Evolutionary conservation across 257 asterid species (phyloP).

Genomic region (Oldenlandia corymbosa): DNA sequence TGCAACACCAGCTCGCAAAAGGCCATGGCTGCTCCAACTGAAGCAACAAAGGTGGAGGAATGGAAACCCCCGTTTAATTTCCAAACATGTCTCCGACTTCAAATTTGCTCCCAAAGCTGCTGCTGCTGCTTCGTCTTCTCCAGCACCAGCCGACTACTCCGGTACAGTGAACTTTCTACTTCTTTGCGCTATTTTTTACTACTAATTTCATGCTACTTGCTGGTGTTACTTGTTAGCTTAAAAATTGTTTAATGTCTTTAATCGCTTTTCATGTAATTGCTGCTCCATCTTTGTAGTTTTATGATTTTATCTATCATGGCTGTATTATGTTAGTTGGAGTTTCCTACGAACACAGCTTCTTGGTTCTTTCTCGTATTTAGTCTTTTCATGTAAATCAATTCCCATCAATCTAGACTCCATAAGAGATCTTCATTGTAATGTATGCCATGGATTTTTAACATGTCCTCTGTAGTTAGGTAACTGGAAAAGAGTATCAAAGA

Average conservation of each 20-base stretch:
- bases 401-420: neutral
- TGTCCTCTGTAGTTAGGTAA: neutral
- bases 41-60: constrained; percentile 2
- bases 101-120: constrained; percentile 33
- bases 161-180: constrained; percentile 26
- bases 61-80: constrained; percentile 4
- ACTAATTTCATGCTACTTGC: neutral
- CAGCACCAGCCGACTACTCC: constrained; percentile 37
- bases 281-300: too few species aligned
- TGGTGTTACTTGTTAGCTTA: neutral
- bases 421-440: neutral
- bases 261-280: too few species aligned
- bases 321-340: neutral
- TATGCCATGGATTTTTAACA: neutral
- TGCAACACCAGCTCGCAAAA: constrained; percentile 28
- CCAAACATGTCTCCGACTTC: constrained; percentile 9
- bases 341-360: neutral
- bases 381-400: too few species aligned
- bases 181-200: too few species aligned
- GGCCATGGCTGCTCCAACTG: constrained; percentile 5
- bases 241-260: too few species aligned
- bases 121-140: constrained; percentile 44
- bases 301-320: too few species aligned
- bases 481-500: neutral
- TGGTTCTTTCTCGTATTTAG: neutral